Conservation (phyloP, 129 eudicot species). For the Apium graveolens region DNA sequence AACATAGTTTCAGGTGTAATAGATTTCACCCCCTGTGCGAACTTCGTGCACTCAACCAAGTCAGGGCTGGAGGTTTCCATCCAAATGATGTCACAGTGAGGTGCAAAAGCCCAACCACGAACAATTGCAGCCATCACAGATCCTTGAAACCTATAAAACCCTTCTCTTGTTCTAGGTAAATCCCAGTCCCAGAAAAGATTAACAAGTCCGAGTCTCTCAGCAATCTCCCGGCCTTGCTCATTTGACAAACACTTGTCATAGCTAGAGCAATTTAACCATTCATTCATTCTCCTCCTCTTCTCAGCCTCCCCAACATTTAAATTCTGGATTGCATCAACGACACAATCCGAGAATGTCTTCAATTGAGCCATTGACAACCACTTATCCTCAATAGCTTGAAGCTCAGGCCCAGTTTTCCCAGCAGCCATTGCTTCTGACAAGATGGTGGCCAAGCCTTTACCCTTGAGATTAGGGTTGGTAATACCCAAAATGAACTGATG, state of each 20-base stretch:
- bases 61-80: constrained; percentile 96
- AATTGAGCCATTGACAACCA: constrained; percentile 64
- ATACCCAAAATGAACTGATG: constrained; percentile 85
- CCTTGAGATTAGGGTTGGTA: constrained; percentile 59
- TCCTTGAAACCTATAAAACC: constrained; percentile 83
- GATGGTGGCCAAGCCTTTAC: constrained; percentile 58
- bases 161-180: constrained; percentile 87
- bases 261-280: constrained; percentile 64
- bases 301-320: constrained; percentile 46
- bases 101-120: constrained; percentile 90
- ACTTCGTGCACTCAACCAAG: constrained; percentile 80
- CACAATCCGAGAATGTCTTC: constrained; percentile 76
- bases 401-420: constrained; percentile 68
- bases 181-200: constrained; percentile 94
- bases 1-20: constrained; percentile 66
- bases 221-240: constrained; percentile 62
- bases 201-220: constrained; percentile 47
- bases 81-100: constrained; percentile 78
- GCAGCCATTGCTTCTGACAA: constrained; percentile 63
- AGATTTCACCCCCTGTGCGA: constrained; percentile 63
- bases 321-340: constrained; percentile 46
- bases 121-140: constrained; percentile 77
- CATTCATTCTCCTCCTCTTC: constrained; percentile 53
- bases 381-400: constrained; percentile 70
- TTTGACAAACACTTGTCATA: constrained; percentile 74